Conservation (phyloP, 2,329 filamentous ascomycete species). For the Aspergillus brunneoviolaceus region DNA sequence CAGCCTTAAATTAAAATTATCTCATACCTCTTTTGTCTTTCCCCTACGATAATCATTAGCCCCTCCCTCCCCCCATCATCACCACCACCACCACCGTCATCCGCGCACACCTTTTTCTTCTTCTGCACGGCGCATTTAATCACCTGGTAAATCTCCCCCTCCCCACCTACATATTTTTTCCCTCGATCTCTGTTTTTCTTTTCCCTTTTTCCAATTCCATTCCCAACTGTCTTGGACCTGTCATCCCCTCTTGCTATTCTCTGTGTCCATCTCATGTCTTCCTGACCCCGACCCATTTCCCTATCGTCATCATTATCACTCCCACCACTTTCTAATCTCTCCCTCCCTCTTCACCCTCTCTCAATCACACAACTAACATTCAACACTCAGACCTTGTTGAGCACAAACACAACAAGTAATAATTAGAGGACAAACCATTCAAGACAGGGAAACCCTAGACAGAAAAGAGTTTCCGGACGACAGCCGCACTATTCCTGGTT, state of each 20-base stretch:
- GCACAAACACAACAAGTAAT: neutral
- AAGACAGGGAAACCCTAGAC: neutral
- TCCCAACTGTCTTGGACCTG: neutral
- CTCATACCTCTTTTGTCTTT: neutral
- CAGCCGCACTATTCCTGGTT: neutral
- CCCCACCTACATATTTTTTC: conserved; percentile 1
- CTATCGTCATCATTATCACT: conserved; percentile 3
- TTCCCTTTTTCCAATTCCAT: neutral
- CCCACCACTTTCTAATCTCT: neutral
- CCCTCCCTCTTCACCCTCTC: neutral
- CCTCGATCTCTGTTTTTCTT: neutral
- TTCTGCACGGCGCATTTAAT: neutral
- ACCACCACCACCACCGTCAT: neutral
- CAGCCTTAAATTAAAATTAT: neutral
- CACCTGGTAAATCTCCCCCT: neutral
- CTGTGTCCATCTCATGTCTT: neutral
- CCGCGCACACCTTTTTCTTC: neutral
- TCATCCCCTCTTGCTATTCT: neutral
- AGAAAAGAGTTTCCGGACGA: neutral
- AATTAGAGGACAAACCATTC: neutral
- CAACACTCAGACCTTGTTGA: neutral
- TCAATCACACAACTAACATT: neutral
- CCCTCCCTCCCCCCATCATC: neutral
- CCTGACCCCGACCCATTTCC: neutral
- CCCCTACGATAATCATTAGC: neutral